Conservation (phyloP, 2,329 filamentous ascomycete genomes). For the Colletotrichum tropicale region DNA sequence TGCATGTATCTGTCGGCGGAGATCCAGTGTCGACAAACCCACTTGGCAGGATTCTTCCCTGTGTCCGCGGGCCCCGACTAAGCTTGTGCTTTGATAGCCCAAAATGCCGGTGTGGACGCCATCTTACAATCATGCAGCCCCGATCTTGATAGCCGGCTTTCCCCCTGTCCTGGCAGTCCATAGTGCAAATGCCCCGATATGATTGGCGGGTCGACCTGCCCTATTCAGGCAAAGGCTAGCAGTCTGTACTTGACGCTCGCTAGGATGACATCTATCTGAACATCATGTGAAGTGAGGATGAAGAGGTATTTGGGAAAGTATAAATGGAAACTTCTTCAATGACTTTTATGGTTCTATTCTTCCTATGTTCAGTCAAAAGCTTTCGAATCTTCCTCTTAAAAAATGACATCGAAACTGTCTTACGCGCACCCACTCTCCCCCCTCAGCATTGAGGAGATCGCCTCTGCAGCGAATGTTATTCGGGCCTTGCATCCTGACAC, state of each 20-base stretch:
- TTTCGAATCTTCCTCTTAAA: not conserved
- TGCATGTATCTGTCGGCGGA: not conserved
- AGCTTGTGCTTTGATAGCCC: not conserved
- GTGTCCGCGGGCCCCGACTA: not conserved
- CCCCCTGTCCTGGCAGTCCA: not conserved
- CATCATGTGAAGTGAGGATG: not conserved
- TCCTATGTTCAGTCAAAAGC: not conserved
- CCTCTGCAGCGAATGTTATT: constrained; percentile 36
- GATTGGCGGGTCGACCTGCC: not conserved
- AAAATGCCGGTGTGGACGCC: not conserved
- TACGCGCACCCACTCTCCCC: constrained; percentile 31
- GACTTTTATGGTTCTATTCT: not conserved
- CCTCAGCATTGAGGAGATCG: constrained; percentile 29
- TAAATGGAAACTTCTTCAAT: not conserved
- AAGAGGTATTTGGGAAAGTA: not conserved
- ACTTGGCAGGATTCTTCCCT: not conserved
- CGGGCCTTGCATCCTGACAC: constrained; percentile 29
- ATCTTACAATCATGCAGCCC: not conserved
- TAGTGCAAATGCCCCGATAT: not conserved
- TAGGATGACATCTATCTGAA: not conserved
- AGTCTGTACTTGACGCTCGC: not conserved
- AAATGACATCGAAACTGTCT: not conserved
- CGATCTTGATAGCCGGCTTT: not conserved
- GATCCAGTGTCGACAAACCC: not conserved
- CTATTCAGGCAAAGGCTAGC: not conserved